Evolutionary conservation across 768 basidiomycete genomes (phyloP), one percentile per base, ranked within the genome.

Genomic region (Boletus rubropictus): DNA sequence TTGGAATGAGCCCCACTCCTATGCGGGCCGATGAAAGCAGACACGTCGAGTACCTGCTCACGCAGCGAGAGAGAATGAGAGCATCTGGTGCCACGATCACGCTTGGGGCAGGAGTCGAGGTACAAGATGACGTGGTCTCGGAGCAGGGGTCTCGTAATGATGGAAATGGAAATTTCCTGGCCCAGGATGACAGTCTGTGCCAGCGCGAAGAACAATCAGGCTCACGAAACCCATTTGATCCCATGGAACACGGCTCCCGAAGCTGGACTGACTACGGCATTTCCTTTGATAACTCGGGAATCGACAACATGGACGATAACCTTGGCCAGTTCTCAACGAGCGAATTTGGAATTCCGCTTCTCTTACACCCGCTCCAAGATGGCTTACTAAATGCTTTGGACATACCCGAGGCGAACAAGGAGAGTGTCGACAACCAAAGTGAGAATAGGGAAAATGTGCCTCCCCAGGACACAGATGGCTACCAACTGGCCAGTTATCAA

Each of bases 1-100:
- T 66, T 28, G 64, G 66, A 48, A 46, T 27, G 31, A 66, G 60
- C 14, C 66, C 64, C 34, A 28, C 42, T 39, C 60, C 53, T 17
- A 42, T 45, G 38, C 54, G 53, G 40, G 10, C 17, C 12, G 51
- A 48, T 28, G 52, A 51, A 35, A 51, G 31, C 17, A 40, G 32
- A 15, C 50, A 44, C 7, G 5, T 58, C 7, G 62, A 56, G 8
- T 58, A 61, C 17, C 31, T 66, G 14, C 54, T 66, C 43, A 66
- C 62, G 12, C 55, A 43, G 1, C 51, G 52, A 40, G 65, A 66
- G 43, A 62, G 60, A 21, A 37, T 33, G 17, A 58, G 39, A 39
- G 50, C 37, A 14, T 55, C 53, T 3, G 48, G 52, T 28, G 10
- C 40, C n/a, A 29, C 29, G 14, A 24, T 27, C 10, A 7, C 20